Percentiles rank a stretch among this genome's conserved stretches.
These are phyloP conservation scores for Rhododendron vialii DNA, from an alignment of 148 eudicot genomes.

Conservation along the genomic window DNA sequence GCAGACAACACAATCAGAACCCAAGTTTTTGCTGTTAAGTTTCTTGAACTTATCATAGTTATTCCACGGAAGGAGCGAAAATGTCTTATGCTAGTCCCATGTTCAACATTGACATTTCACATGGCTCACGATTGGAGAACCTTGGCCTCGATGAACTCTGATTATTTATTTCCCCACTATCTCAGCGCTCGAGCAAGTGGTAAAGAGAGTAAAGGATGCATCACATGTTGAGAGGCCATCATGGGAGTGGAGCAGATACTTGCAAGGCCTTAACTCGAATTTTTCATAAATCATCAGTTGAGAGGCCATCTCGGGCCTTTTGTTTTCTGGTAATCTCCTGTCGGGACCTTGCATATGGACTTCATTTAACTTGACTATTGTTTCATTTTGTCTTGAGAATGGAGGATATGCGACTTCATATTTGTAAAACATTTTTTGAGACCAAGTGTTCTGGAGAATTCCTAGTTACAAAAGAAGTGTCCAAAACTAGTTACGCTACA, in stretches of 20 bases:
- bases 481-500: background rate
- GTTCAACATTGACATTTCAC: background rate
- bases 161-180: background rate
- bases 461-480: background rate
- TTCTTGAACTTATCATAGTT: background rate
- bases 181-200: background rate
- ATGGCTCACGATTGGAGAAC: background rate
- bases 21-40: background rate
- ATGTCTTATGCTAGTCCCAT: background rate
- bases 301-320: background rate
- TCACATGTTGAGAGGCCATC: background rate
- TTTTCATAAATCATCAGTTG: background rate
- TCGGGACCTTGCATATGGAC: background rate
- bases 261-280: background rate
- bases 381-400: background rate
- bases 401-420: background rate
- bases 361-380: background rate
- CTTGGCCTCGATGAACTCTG: background rate
- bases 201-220: background rate
- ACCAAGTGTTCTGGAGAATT: background rate
- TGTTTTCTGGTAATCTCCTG: background rate
- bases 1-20: background rate
- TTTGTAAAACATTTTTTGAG: background rate
- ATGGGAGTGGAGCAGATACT: background rate
- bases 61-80: background rate